Evolutionary conservation across 2,329 filamentous ascomycete genomes (phyloP), one percentile per base, ranked within the genome.

Genomic region (Epichloe baconii): DNA sequence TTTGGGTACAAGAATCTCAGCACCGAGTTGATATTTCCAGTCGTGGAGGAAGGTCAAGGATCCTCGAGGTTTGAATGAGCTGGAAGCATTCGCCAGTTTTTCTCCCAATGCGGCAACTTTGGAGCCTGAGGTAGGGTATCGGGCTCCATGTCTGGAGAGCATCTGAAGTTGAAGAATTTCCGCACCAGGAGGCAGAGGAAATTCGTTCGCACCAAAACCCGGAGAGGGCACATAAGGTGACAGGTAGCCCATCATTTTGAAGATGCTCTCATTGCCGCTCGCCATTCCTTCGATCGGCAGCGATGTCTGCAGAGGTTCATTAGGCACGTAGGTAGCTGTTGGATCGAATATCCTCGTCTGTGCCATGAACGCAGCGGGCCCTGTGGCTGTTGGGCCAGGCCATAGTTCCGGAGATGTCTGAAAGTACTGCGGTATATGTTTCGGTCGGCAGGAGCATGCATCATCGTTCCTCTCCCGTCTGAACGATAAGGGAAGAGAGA

Each of bases 181-280:
- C 0, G 84, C 77, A 12, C 80, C 83, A 6, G 71, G 64, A 1
- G 84, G 85, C 15, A 87, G 64, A 3, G 83, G 73, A 58, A 83
- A 85, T 65, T 90, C 86, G 15, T 83, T 71, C 0, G 86, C 83
- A 3, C 86, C 86, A 56, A 88, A 89, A 1, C 86, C 86, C 0
- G 83, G 78, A 51, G 83, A 81, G 0, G 84, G 80, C 54, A 78
- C 78, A 64, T 88, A 89, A 3, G 85, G 83, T 40, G 79, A 80
- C 34, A 88, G 65, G 52, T 60, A 72, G 47, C 82, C 86, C 73
- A 86, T 82, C 60, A 82, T 71, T 54, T 81, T 74, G 65, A 88
- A 88, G 58, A 88, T 85, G 65, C 79, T 85, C 56, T 74, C 69
- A 59, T 82, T 77, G 31, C 75, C 68, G 2, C 67, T 65, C 46